These are phyloP conservation scores for Aspergillus chevalieri DNA, from an alignment of 2,329 filamentous ascomycete species.

Conservation along the genomic window DNA sequence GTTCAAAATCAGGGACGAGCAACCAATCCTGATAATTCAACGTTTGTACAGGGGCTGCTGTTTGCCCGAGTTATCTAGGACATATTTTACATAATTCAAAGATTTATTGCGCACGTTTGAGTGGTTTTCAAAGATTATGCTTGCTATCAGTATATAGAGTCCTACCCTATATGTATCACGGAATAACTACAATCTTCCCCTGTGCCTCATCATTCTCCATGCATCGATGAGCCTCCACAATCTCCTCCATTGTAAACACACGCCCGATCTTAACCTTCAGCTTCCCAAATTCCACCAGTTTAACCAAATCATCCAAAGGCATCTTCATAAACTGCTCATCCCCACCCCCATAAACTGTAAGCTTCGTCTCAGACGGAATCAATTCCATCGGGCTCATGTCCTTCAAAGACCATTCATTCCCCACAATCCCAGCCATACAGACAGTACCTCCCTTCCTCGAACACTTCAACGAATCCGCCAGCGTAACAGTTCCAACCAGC, in stretches of 20 bases:
- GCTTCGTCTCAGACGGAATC: slow-evolving; percentile 35
- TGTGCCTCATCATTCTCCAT: slow-evolving; percentile 43
- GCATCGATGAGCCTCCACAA: slow-evolving; percentile 40
- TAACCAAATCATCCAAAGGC: slow-evolving; percentile 35
- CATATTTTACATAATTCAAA: no score
- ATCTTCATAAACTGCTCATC: slow-evolving; percentile 37
- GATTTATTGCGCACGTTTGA: no score
- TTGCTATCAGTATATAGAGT: no score
- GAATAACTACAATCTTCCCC: slow-evolving; percentile 42
- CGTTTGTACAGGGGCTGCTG: neutral
- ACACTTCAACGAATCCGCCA: slow-evolving; percentile 42
- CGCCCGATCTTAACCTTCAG: slow-evolving; percentile 39
- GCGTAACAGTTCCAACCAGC: slow-evolving; percentile 38
- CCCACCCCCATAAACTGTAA: slow-evolving; percentile 39
- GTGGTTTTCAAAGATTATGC: no score
- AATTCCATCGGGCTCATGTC: slow-evolving; percentile 39
- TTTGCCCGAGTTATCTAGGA: no score
- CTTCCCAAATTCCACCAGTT: slow-evolving; percentile 33
- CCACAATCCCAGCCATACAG: slow-evolving; percentile 44
- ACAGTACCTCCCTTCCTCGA: slow-evolving; percentile 35
- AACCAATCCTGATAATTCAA: neutral
- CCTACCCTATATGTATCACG: neutral
- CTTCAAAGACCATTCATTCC: slow-evolving; percentile 36
- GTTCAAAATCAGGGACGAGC: neutral
- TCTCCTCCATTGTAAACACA: slow-evolving; percentile 40